phyloP scores from a whole-genome alignment of 495 filamentous ascomycete genomes.

The Aspergillus leporis region DNA sequence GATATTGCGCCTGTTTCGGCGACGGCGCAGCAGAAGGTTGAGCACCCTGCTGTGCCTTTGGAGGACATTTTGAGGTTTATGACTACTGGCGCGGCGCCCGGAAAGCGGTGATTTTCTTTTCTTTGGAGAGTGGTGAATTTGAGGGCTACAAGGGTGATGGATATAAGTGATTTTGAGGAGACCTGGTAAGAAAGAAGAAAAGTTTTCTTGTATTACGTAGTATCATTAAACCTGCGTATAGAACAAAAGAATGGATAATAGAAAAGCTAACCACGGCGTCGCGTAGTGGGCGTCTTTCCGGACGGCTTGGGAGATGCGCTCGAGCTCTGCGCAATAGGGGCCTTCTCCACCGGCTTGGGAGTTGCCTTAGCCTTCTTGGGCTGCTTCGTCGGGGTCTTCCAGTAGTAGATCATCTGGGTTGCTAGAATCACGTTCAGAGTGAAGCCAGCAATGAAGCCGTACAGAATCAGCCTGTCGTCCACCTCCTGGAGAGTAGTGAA shows the following conservation, averaged over 20 bases:
- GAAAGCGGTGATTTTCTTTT: conserved; percentile 20
- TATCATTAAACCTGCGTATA: background rate
- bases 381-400: conserved; percentile 64
- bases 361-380: conserved; percentile 39
- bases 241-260: conserved; percentile 11
- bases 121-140: background rate
- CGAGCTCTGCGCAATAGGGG: conserved; percentile 28
- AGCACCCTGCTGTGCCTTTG: conserved; percentile 41
- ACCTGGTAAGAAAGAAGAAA: conserved; percentile 2
- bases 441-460: conserved; percentile 88
- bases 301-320: conserved; percentile 33
- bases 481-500: conserved; percentile 97
- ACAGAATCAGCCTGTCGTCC: conserved; percentile 90
- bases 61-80: conserved; percentile 58
- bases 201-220: background rate
- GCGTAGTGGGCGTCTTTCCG: conserved; percentile 46
- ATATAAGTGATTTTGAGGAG: background rate
- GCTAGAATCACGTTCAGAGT: conserved; percentile 83
- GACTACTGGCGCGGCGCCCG: conserved; percentile 49
- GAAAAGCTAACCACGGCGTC: conserved; percentile 45
- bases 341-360: conserved; percentile 36
- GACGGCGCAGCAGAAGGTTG: conserved; percentile 26
- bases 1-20: conserved; percentile 39
- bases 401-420: conserved; percentile 93
- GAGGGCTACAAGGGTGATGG: background rate